phyloP scores from a whole-genome alignment of 73 alveolate species.

The Paramecium biaurelia region DNA sequence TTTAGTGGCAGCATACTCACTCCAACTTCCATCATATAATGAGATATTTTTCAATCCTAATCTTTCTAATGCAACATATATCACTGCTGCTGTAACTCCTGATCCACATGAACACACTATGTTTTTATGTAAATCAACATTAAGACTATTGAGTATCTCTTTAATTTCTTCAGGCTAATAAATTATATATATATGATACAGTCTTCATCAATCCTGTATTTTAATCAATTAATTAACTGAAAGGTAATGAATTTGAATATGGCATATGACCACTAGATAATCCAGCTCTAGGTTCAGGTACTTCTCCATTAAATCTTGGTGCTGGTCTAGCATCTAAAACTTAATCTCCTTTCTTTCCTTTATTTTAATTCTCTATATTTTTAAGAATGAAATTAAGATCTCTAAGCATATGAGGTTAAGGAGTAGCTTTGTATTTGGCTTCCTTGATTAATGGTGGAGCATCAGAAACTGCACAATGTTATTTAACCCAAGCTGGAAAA shows the following conservation, averaged over 20 bases:
- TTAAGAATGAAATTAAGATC: not conserved
- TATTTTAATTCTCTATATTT: slow-evolving; percentile 26
- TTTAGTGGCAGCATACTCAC: slow-evolving; percentile 61
- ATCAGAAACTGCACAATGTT: slow-evolving; percentile 52
- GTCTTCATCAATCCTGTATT: slow-evolving; percentile 61
- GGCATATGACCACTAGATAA: slow-evolving; percentile 65
- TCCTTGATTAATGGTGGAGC: slow-evolving; percentile 44
- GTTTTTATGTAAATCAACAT: slow-evolving; percentile 20
- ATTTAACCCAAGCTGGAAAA: slow-evolving; percentile 61
- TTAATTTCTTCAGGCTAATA: slow-evolving; percentile 31
- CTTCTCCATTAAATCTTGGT: slow-evolving; percentile 61
- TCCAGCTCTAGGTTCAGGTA: slow-evolving; percentile 63
- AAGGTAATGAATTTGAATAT: slow-evolving; percentile 50
- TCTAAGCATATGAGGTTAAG: not conserved
- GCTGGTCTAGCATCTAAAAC: slow-evolving; percentile 68
- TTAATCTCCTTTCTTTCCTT: slow-evolving; percentile 41
- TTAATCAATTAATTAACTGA: slow-evolving; percentile 44
- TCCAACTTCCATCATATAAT: slow-evolving; percentile 72
- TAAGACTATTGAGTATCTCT: not conserved
- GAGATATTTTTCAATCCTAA: slow-evolving; percentile 47
- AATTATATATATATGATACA: not conserved
- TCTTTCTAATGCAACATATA: slow-evolving; percentile 44
- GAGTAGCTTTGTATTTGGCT: not conserved
- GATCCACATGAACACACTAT: slow-evolving; percentile 55
- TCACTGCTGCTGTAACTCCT: slow-evolving; percentile 67